A percentile compares a stretch with the other conserved stretches of the same genome.
Conservation (phyloP, 78 protist genomes). For the Dictyostelium brefeldianum region DNA sequence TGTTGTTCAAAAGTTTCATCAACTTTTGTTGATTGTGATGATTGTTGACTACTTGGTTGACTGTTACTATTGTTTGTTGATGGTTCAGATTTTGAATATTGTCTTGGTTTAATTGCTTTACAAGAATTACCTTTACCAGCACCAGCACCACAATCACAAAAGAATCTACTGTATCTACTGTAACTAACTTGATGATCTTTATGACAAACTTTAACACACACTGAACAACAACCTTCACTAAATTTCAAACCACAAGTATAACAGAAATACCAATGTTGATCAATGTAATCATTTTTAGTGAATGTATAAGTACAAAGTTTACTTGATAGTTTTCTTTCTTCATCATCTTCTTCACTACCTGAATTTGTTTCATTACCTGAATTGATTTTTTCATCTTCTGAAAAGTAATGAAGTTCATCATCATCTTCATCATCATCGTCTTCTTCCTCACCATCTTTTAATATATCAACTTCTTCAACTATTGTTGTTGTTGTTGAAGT, state of each 20-base stretch:
- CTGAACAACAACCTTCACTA: slow-evolving; percentile 91
- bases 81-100: neutral
- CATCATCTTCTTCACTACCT: slow-evolving; percentile 10
- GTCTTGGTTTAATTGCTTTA: slow-evolving; percentile 26
- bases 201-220: slow-evolving; percentile 90
- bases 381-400: neutral
- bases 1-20: neutral
- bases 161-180: slow-evolving; percentile 87
- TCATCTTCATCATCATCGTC: slow-evolving; percentile 29
- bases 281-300: slow-evolving; percentile 61
- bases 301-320: slow-evolving; percentile 52
- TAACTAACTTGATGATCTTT: slow-evolving; percentile 88
- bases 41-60: neutral
- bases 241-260: slow-evolving; percentile 88
- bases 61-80: too few species aligned
- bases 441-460: neutral
- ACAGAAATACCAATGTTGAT: slow-evolving; percentile 91
- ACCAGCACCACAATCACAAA: slow-evolving; percentile 94
- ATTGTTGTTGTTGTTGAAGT: neutral
- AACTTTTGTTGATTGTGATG: neutral
- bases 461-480: slow-evolving; percentile 8
- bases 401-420: neutral
- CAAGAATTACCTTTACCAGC: slow-evolving; percentile 45
- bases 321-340: slow-evolving; percentile 22
- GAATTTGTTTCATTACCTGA: neutral